Evolutionary conservation across 2,329 filamentous ascomycete genomes (phyloP), one percentile per base, ranked within the genome.

Genomic region (Cordyceps militaris): DNA sequence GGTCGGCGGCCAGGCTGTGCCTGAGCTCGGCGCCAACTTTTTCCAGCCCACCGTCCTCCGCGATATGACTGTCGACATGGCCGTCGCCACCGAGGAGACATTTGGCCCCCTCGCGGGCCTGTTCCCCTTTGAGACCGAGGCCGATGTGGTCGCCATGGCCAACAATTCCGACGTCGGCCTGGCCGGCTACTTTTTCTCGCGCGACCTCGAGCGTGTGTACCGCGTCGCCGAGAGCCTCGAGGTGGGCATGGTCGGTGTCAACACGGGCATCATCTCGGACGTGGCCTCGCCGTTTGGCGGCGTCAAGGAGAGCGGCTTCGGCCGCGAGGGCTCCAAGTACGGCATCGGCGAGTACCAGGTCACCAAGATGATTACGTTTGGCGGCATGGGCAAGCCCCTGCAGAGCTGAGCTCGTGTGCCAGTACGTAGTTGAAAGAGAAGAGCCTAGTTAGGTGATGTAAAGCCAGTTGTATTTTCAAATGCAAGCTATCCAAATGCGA

Each of bases 81-180:
- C 83, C 60, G 81, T 97, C 64, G 86, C 89, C 4, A 77, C 77
- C 1, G 93, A 97, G 73, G 94, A 99, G 78, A 99, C 93, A 0
- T 99, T 99, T 69, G 94, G 94, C 0, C 94, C 94, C 3, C 88
- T 97, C 0, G 93, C 92, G 0, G 93, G 89, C 0, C 74, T 97
- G 14, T 97, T 97, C 77, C 81, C 85, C 50, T 99, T 97, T 69
- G 82, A 89, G 48, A 91, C 87, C 0, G 94, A 97, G 74, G 86
- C 88, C 55, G 92, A 97, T 66, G 94, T 96, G 5, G 84, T 97
- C 30, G 78, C 82, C 61, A 74, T 93, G 63, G 93, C 94, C 4
- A 99, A 99, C 72, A 73, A 76, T 43, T 79, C 89, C 1, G 86
- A 93, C 54, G 92, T 97, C 38, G 94, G 94, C 1, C 79, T 99